Evolutionary conservation across 768 basidiomycete species (phyloP).

Genomic region (Coprinopsis marcescibilis): DNA sequence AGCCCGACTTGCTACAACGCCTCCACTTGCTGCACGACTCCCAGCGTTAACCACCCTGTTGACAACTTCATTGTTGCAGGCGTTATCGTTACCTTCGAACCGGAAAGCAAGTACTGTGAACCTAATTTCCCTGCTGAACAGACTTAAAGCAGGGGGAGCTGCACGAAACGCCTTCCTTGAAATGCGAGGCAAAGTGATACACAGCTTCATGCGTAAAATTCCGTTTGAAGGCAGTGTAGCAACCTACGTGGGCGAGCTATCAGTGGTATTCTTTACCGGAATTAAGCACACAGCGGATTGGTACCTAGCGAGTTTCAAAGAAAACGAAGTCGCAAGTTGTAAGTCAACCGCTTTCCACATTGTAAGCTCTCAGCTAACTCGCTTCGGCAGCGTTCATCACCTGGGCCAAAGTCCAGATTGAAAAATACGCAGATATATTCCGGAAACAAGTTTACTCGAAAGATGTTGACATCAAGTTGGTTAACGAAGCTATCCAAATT

Average conservation of each 20-base stretch:
- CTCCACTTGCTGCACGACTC: conserved; percentile 53
- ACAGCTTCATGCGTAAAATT: conserved; percentile 77
- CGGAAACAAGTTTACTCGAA: conserved; percentile 87
- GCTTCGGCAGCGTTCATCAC: conserved; percentile 90
- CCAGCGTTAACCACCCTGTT: conserved; percentile 61
- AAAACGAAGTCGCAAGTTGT: conserved; percentile 93
- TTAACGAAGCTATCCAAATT: conserved; percentile 75
- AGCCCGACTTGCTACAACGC: conserved; percentile 50
- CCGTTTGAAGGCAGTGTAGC: conserved; percentile 84
- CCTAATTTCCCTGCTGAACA: conserved; percentile 66
- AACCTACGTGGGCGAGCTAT: conserved; percentile 81
- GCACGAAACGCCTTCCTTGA: conserved; percentile 81
- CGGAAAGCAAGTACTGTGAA: conserved; percentile 70
- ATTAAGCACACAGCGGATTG: conserved; percentile 98
- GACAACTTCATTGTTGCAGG: conserved; percentile 61
- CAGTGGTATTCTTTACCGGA: conserved; percentile 86
- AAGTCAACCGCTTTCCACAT: conserved; percentile 23
- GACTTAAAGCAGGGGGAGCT: conserved; percentile 68
- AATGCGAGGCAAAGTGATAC: conserved; percentile 71
- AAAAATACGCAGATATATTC: conserved; percentile 79
- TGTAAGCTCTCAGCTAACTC: too few relatives aligned
- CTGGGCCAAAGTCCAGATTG: conserved; percentile 87
- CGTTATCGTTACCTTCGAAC: conserved; percentile 70
- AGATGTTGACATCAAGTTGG: conserved; percentile 61
- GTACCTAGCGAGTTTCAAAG: conserved; percentile 94